These are phyloP conservation scores for Apiospora arundinis DNA, from an alignment of 2,329 filamentous ascomycete species.

Conservation along the genomic window DNA sequence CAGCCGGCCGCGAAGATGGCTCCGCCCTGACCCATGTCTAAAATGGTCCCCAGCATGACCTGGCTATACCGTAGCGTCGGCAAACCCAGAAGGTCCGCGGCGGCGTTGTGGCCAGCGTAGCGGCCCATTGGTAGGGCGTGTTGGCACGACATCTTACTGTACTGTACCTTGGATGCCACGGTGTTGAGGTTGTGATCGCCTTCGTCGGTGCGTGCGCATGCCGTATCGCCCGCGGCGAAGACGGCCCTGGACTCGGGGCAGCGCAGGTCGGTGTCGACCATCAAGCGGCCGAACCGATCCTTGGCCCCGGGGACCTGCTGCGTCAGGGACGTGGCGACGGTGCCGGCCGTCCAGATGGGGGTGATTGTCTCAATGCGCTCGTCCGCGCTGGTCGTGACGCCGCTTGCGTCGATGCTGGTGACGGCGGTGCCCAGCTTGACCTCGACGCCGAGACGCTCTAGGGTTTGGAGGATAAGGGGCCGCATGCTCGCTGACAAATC, in stretches of 20 bases:
- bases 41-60: slow-evolving; percentile 39
- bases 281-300: slow-evolving; percentile 38
- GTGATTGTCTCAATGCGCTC: slow-evolving; percentile 43
- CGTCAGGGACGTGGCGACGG: slow-evolving; percentile 41
- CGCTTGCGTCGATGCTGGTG: slow-evolving; percentile 31
- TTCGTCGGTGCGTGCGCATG: slow-evolving; percentile 33
- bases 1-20: slow-evolving; percentile 40
- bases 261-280: slow-evolving; percentile 39
- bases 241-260: slow-evolving; percentile 32
- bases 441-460: slow-evolving; percentile 39
- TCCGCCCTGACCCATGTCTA: slow-evolving; percentile 44
- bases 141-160: slow-evolving; percentile 44
- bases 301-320: slow-evolving; percentile 39
- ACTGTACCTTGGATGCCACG: not conserved
- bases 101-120: slow-evolving; percentile 42
- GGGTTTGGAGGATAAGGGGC: slow-evolving; percentile 39
- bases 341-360: slow-evolving; percentile 45
- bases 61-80: slow-evolving; percentile 38
- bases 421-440: slow-evolving; percentile 39
- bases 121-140: slow-evolving; percentile 45
- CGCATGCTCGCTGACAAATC: slow-evolving; percentile 43
- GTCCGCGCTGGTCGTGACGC: slow-evolving; percentile 37
- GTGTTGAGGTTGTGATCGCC: slow-evolving; percentile 36
- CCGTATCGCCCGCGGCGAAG: slow-evolving; percentile 45
- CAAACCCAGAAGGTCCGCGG: slow-evolving; percentile 41